A percentile compares a stretch with the other conserved stretches of the same genome.
phyloP scores from a whole-genome alignment of 1,284 basidiomycete species.

The Neolentinus lepideus region DNA sequence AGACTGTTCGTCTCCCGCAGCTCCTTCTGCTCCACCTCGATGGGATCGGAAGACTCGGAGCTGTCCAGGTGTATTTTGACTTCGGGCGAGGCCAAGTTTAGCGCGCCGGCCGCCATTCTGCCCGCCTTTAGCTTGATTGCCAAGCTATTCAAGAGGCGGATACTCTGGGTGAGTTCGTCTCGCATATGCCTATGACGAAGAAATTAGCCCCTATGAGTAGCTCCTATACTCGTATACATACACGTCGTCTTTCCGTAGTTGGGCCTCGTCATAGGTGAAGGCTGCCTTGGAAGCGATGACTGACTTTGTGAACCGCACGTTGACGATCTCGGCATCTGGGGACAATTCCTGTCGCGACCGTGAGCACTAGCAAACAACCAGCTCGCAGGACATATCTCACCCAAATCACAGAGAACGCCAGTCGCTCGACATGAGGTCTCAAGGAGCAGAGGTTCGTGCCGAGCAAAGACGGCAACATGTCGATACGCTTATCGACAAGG shows the following conservation, averaged over 20 bases:
- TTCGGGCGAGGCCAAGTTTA: constrained; percentile 97
- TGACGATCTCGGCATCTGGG: constrained; percentile 82
- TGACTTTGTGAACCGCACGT: constrained; percentile 90
- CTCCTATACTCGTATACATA: constrained; percentile 31
- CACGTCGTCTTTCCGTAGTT: constrained; percentile 90
- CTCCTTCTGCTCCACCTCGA: constrained; percentile 97
- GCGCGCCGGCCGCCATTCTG: constrained; percentile 90
- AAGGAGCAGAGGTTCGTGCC: constrained; percentile 97
- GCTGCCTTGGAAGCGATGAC: constrained; percentile 96
- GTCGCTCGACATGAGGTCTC: constrained; percentile 86
- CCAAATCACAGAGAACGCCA: constrained; percentile 97
- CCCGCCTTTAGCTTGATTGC: constrained; percentile 83
- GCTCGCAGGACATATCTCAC: no score
- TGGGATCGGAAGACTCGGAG: constrained; percentile 88
- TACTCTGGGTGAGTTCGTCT: constrained; percentile 84
- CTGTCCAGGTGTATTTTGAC: constrained; percentile 95
- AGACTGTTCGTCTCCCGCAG: constrained; percentile 91
- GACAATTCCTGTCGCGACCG: constrained; percentile 64
- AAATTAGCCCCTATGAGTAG: neutral
- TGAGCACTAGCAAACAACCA: constrained; percentile 2
- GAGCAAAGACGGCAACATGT: constrained; percentile 93
- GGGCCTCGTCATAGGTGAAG: constrained; percentile 97
- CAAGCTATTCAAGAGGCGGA: constrained; percentile 85
- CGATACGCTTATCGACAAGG: constrained; percentile 97
- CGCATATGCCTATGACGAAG: constrained; percentile 46